Conservation (phyloP, 768 basidiomycete genomes). For the Tricholomella constricta region DNA sequence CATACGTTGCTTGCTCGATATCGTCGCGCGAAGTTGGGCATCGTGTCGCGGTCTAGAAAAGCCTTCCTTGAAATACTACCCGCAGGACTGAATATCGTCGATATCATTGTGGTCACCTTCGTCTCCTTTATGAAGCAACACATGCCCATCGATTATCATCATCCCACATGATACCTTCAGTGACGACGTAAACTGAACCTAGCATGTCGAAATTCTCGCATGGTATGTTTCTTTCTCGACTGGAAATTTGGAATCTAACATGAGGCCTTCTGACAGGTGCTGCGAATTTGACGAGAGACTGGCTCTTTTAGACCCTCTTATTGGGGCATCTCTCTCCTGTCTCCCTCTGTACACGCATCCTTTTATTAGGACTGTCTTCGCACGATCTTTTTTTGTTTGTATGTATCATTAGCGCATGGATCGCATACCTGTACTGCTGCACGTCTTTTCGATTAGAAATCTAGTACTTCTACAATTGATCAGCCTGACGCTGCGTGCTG, state of each 20-base stretch:
- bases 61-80: slow-evolving; percentile 34
- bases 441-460: too few species aligned
- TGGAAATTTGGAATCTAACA: too few species aligned
- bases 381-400: background rate
- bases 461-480: too few species aligned
- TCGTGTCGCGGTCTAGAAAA: slow-evolving; percentile 31
- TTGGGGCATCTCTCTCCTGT: background rate
- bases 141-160: slow-evolving; percentile 12
- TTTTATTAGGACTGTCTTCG: background rate
- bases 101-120: slow-evolving; percentile 32
- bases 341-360: background rate
- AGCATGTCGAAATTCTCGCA: too few species aligned
- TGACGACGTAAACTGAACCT: background rate
- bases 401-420: too few species aligned
- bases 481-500: too few species aligned
- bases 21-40: slow-evolving; percentile 32
- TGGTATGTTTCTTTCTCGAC: too few species aligned
- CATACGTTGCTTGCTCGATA: slow-evolving; percentile 31
- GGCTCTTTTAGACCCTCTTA: too few species aligned
- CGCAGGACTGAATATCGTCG: slow-evolving; percentile 26
- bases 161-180: background rate
- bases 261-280: too few species aligned
- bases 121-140: slow-evolving; percentile 28
- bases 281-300: too few species aligned
- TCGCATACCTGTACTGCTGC: too few species aligned